Base-by-base conservation (phyloP, 352 stramenopile species). In the Phytophthora brassicae region DNA sequence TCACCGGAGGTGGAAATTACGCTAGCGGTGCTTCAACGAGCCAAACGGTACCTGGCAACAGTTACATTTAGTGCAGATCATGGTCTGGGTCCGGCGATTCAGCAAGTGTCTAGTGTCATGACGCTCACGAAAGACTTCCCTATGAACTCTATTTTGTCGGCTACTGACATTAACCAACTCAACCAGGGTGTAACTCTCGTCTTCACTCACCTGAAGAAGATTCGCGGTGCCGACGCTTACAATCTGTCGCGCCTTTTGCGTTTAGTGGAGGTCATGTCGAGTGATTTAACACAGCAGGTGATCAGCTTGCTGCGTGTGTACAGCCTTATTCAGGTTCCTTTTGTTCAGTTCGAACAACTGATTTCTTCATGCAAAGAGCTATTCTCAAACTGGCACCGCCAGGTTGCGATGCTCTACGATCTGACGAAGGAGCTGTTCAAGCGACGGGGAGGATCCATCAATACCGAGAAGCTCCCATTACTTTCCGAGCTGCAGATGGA, bases 101-200 rank as follows among this genome's bases (percentile, higher is more conserved):
- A 98, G 53, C 77, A 86, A 7, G 90, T 97, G 12, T 74, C 79
- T 2, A 96, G 89, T 60, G 90, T 97, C 19, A 97, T 97, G 82
- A 83, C 74, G 26, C 77, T 98, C 42, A 95, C 98, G 84, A 96
- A 96, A 50, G 92, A 96, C 31, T 97, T 98, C 55, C 92, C 91
- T 24, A 94, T 98, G 65, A 89, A 97, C 64, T 84, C 88, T 9
- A 95, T 98, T 54, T 68, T 98, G 42, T 92, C 88, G 9, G 88
- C 92, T 16, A 94, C 89, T 3, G 86, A 92, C 62, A 89, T 97
- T 22, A 81, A 57, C 41, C 88, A 96, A 62, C 77, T 96, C 0
- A 91, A 81, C 9, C 77, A 92, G 28, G 88, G 87, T 2, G 70
- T 97, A 11, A 83, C 78, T 1, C 55, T 86, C 17, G 83, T 97